phyloP scores from a whole-genome alignment of 176 grass and related monocot species.

The Carex kokanica region DNA sequence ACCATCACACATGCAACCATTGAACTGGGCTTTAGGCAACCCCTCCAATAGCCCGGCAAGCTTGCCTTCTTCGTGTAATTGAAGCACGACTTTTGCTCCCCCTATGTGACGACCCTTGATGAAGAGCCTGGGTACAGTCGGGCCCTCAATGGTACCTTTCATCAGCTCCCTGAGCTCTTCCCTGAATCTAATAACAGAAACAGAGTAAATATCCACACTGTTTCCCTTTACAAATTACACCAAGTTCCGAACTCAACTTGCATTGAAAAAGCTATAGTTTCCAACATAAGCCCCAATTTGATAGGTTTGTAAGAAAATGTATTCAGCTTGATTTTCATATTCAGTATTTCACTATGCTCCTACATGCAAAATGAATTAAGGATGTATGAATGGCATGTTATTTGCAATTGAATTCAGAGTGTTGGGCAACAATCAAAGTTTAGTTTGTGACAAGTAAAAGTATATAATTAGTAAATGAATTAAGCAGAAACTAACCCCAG shows the following conservation, averaged over 20 bases:
- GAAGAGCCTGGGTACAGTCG: constrained; percentile 42
- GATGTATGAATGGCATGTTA: background rate
- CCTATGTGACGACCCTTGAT: constrained; percentile 48
- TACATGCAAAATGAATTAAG: background rate
- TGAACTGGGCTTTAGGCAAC: constrained; percentile 33
- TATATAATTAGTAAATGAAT: background rate
- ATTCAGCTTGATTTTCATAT: background rate
- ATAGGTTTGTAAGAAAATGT: background rate
- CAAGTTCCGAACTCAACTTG: background rate
- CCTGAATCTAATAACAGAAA: constrained; percentile 31
- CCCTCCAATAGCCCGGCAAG: constrained; percentile 48
- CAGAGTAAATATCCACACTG: background rate
- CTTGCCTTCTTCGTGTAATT: constrained; percentile 49
- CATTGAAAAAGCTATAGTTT: background rate
- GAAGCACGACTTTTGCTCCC: constrained; percentile 41
- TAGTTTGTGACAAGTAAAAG: background rate
- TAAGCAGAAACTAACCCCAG: constrained; percentile 29
- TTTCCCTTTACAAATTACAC: background rate
- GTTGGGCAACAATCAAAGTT: background rate
- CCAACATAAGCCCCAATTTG: background rate
- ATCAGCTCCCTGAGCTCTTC: constrained; percentile 45
- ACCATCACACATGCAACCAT: constrained; percentile 32
- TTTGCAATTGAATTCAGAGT: background rate
- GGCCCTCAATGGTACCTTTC: constrained; percentile 1
- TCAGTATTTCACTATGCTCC: background rate